These are phyloP conservation scores for Colletotrichum spaethianum DNA, from an alignment of 2,329 filamentous ascomycete species.

Conservation along the genomic window DNA sequence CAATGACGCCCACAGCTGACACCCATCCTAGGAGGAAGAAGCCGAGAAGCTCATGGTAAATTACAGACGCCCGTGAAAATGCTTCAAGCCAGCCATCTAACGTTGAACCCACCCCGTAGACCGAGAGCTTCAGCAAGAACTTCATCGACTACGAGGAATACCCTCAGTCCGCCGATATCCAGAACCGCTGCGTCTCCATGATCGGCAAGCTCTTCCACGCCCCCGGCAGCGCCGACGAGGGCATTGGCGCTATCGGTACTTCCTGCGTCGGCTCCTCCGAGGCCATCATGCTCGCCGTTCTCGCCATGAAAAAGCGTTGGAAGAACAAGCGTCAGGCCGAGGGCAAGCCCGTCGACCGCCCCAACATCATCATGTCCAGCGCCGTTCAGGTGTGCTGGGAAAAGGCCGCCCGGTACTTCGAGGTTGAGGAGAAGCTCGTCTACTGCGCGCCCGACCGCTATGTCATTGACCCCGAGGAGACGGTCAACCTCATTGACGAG, in stretches of 20 bases:
- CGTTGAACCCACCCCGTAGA: not conserved
- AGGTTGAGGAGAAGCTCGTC: constrained; percentile 89
- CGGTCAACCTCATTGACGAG: constrained; percentile 73
- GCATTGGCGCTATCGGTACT: constrained; percentile 82
- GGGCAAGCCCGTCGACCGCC: constrained; percentile 84
- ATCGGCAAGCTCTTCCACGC: constrained; percentile 92
- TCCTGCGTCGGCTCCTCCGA: constrained; percentile 92
- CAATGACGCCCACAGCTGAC: constrained; percentile 29
- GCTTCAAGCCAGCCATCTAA: not conserved
- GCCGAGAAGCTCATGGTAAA: constrained; percentile 90
- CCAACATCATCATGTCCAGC: constrained; percentile 96
- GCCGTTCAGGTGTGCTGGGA: constrained; percentile 99
- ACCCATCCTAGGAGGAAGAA: constrained; percentile 80
- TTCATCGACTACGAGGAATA: constrained; percentile 94
- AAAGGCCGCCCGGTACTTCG: constrained; percentile 90
- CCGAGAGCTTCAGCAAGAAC: constrained; percentile 92
- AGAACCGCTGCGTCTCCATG: constrained; percentile 93
- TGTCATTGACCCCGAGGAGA: constrained; percentile 74
- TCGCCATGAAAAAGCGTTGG: constrained; percentile 98
- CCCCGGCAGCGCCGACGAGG: constrained; percentile 67
- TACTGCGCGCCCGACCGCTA: constrained; percentile 74
- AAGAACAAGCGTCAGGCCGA: constrained; percentile 86
- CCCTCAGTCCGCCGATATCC: constrained; percentile 84
- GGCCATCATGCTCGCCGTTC: constrained; percentile 84
- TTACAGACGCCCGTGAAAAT: not conserved